These are phyloP conservation scores for Fusarium duplospermum DNA, from an alignment of 2,329 filamentous ascomycete genomes.

Conservation along the genomic window DNA sequence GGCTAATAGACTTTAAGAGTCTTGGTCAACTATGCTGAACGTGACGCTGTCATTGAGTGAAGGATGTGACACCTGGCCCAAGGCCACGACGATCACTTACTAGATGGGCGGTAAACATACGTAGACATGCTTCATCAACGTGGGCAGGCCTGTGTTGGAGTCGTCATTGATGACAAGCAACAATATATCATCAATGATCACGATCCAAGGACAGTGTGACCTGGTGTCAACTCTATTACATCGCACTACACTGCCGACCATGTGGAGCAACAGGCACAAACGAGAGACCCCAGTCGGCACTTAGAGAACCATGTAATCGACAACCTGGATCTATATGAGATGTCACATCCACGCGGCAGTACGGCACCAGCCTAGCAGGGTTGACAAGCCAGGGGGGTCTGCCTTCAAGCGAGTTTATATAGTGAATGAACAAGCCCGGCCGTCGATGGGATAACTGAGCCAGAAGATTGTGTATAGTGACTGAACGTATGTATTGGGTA, in stretches of 20 bases:
- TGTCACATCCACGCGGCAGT: neutral
- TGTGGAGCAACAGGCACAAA: neutral
- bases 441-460: too few species aligned
- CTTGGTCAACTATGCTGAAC: neutral
- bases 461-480: neutral
- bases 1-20: neutral
- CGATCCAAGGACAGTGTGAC: neutral
- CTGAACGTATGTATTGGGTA: neutral
- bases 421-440: too few species aligned
- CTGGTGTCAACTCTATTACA: neutral
- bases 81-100: neutral
- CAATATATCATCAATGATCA: neutral
- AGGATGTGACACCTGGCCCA: neutral
- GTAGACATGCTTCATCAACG: too few species aligned
- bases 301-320: neutral
- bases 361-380: neutral
- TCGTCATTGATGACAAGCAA: too few species aligned
- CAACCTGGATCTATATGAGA: neutral
- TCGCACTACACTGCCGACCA: neutral
- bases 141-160: too few species aligned
- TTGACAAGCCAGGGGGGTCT: neutral
- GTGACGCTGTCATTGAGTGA: neutral
- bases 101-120: neutral
- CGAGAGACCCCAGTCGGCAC: neutral
- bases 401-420: neutral